Base-by-base conservation (phyloP, 805 yeast genomes). In the Sugiyamaella floridensis region DNA sequence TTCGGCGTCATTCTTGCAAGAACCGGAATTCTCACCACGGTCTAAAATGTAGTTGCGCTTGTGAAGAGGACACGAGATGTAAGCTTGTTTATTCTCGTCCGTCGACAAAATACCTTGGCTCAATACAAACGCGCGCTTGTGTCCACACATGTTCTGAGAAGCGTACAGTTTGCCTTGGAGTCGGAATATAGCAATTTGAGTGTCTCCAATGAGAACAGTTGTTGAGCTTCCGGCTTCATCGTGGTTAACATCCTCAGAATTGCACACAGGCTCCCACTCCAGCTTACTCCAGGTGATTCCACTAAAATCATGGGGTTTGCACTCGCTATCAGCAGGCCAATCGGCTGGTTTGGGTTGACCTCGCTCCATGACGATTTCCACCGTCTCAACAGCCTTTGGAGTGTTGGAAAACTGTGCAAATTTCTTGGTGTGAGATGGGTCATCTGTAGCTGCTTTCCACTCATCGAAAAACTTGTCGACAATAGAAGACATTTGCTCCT, bases 81-180 rank as follows among this genome's bases (percentile, higher is more conserved):
- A 68, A 2, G 69, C 60, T 19, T 63, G 57, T 14, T 65, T 61
- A 37, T 62, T 58, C 32, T 63, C 69, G 52, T 68, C 71, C 22
- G 64, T 60, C 4, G 67, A 64, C 12, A 69, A 45, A 18, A 68
- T 65, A 44, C 74, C 74, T 53, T 69, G 71, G 20, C 66, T 62
- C 34, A 71, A 55, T 1, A 69, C 71, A 61, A 71, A 71, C 0
- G 74, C 68, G n/a, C 72, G 58, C 34, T 68, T 65, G 51, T 71
- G 73, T n/a, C 71, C 71, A 57, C 74, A 71, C 72, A 71, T 69
- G 55, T 70, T 70, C 48, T 71, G 74, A 12, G 70, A 68, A n/a
- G 72, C 68, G 47, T 58, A 68, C 7, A 69, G 57, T 51, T 63
- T 62, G n/a, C 61, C 70, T n/a, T 60, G 54, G n/a, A 63, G 54